Evolutionary conservation across 2,329 filamentous ascomycete species (phyloP).

Genomic region (Fusarium sp.): DNA sequence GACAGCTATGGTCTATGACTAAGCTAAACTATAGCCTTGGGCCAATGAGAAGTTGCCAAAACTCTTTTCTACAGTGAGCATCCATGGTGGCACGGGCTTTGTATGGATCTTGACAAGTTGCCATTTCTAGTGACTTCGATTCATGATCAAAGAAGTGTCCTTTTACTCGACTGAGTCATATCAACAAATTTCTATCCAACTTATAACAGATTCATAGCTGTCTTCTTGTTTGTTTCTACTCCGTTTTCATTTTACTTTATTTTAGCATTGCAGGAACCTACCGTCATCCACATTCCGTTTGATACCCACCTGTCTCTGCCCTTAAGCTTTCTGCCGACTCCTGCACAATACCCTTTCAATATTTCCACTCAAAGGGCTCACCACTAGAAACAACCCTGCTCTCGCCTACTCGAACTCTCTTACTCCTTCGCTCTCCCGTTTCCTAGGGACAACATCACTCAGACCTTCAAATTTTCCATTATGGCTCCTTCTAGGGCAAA

Average conservation of each 20-base stretch:
- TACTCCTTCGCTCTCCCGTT: background rate
- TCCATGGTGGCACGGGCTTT: conserved; percentile 15
- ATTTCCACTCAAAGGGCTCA: conserved; percentile 8
- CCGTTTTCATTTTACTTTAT: background rate
- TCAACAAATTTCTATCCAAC: conserved; percentile 10
- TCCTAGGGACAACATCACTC: background rate
- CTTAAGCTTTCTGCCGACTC: conserved; percentile 1
- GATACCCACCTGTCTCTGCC: conserved; percentile 18
- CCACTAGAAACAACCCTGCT: conserved; percentile 10
- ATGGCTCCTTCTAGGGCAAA: conserved; percentile 49
- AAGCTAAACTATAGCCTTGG: background rate
- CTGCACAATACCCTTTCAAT: conserved; percentile 18
- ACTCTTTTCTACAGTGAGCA: conserved; percentile 24
- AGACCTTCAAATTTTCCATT: background rate
- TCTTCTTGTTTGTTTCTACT: background rate
- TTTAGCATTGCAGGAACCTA: conserved; percentile 2
- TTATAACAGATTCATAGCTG: background rate
- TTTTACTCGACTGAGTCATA: conserved; percentile 46
- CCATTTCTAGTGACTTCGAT: conserved; percentile 50
- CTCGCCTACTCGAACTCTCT: background rate
- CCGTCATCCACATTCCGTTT: background rate
- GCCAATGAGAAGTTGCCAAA: conserved; percentile 47
- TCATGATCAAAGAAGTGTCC: conserved; percentile 44
- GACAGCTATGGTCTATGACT: conserved; percentile 31
- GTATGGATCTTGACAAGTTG: conserved; percentile 48